Conservation (phyloP, 495 filamentous ascomycete species). For the Pyrenula massariospora region DNA sequence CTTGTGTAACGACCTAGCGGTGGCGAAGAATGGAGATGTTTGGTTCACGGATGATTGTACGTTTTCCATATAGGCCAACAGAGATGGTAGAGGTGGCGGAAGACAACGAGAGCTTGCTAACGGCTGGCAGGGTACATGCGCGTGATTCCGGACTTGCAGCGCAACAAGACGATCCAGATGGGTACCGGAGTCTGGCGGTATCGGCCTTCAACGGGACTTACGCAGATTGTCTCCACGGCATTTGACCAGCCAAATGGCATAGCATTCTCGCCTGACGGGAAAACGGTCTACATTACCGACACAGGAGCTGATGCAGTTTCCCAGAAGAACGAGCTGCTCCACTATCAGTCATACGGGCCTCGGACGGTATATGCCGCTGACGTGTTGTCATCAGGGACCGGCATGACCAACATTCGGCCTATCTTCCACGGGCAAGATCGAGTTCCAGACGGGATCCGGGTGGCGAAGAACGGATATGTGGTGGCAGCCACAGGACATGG, state of each 20-base stretch:
- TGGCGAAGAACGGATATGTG: conserved; percentile 17
- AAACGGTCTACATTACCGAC: conserved; percentile 32
- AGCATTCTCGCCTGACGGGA: conserved; percentile 27
- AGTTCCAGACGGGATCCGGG: conserved; percentile 17
- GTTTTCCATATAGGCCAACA: too few species aligned
- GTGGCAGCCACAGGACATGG: conserved; percentile 8
- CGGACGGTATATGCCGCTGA: conserved; percentile 20
- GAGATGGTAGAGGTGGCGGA: too few species aligned
- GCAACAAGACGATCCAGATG: conserved; percentile 17
- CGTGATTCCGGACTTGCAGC: conserved; percentile 22
- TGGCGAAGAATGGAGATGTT: conserved; percentile 27
- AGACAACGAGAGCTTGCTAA: too few species aligned
- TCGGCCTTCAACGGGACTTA: conserved; percentile 28
- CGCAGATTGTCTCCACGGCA: conserved; percentile 23
- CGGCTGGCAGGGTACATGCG: too few species aligned
- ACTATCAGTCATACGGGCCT: too few species aligned
- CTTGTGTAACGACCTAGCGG: conserved; percentile 16
- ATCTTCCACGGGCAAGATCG: conserved; percentile 11
- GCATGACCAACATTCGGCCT: conserved; percentile 13
- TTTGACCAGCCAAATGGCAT: conserved; percentile 28
- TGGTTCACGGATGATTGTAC: conserved; percentile 33
- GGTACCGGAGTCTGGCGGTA: conserved; percentile 29
- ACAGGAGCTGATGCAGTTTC: conserved; percentile 14
- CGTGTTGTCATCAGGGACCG: conserved; percentile 11
- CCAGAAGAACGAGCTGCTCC: too few species aligned